Evolutionary conservation across 2,329 filamentous ascomycete species (phyloP).

Genomic region (Xylaria sp.): DNA sequence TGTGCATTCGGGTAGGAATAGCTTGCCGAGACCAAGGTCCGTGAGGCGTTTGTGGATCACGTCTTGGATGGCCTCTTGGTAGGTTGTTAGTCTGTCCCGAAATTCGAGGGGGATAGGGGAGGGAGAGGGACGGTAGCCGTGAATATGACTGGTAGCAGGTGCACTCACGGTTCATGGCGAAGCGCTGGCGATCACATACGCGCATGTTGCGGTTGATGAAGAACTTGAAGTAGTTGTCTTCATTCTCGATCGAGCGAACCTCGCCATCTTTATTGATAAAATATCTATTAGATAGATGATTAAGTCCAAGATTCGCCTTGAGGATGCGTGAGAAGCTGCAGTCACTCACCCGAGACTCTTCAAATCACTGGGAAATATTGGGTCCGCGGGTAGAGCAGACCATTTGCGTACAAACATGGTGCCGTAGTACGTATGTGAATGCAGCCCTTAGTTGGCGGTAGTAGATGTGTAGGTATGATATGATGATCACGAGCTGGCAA

Average conservation of each 20-base stretch:
- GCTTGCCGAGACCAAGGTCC: conserved; percentile 10
- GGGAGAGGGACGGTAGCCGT: background rate
- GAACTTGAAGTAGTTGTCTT: conserved; percentile 78
- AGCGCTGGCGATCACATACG: conserved; percentile 78
- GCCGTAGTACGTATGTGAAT: background rate
- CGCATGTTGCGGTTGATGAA: conserved; percentile 78
- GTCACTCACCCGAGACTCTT: conserved; percentile 73
- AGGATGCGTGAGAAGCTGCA: background rate
- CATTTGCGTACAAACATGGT: conserved; percentile 80
- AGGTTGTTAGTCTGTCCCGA: conserved; percentile 16
- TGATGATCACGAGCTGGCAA: background rate
- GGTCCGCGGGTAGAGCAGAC: conserved; percentile 75
- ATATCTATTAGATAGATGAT: conserved; percentile 64
- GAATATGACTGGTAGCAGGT: background rate
- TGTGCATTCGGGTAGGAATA: conserved; percentile 46
- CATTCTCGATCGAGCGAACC: conserved; percentile 74
- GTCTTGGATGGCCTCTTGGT: conserved; percentile 68
- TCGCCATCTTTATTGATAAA: conserved; percentile 81
- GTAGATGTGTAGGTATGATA: too few species aligned
- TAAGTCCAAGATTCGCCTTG: conserved; percentile 1
- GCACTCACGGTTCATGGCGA: conserved; percentile 74
- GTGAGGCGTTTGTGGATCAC: conserved; percentile 70
- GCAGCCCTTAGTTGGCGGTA: background rate
- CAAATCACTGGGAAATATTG: conserved; percentile 72
- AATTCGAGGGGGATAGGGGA: background rate